These are phyloP conservation scores for Hypoxylon sp. DNA, from an alignment of 2,329 filamentous ascomycete species.

Conservation along the genomic window DNA sequence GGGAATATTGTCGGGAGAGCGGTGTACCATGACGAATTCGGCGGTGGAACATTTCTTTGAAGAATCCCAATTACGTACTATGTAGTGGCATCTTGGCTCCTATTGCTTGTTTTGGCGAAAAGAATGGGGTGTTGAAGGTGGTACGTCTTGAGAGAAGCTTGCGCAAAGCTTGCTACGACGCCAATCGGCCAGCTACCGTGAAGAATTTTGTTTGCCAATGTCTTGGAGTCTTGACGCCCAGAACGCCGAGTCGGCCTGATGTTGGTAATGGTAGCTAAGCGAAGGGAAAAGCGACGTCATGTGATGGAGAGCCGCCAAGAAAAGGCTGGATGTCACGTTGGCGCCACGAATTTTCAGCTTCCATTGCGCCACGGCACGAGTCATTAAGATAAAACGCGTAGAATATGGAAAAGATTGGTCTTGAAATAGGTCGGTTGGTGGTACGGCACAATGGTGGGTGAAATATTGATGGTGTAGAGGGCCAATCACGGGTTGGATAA, in stretches of 20 bases:
- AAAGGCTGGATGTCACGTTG: slow-evolving; percentile 41
- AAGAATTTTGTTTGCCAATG: slow-evolving; percentile 40
- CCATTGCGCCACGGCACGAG: slow-evolving; percentile 31
- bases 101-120: slow-evolving; percentile 18
- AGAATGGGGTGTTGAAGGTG: neutral
- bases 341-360: slow-evolving; percentile 25
- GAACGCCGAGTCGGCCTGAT: slow-evolving; percentile 41
- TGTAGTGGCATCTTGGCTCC: slow-evolving; percentile 17
- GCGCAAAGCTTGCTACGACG: slow-evolving; percentile 33
- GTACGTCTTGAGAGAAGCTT: slow-evolving; percentile 35
- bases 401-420: slow-evolving; percentile 30
- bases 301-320: slow-evolving; percentile 50
- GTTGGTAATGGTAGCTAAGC: slow-evolving; percentile 25
- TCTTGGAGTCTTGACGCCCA: slow-evolving; percentile 36
- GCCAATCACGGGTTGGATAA: slow-evolving; percentile 25
- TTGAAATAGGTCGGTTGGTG: slow-evolving; percentile 28
- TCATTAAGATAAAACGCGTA: slow-evolving; percentile 17
- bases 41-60: slow-evolving; percentile 23
- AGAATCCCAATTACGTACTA: slow-evolving; percentile 9
- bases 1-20: slow-evolving; percentile 45
- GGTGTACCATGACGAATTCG: slow-evolving; percentile 42
- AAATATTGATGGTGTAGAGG: slow-evolving; percentile 7
- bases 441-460: slow-evolving; percentile 13
- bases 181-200: neutral
- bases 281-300: slow-evolving; percentile 47